Percentiles rank a stretch among this genome's conserved stretches.
Evolutionary conservation across 75 land plant genomes (phyloP).

Genomic region (Isoetes taiwanensis): DNA sequence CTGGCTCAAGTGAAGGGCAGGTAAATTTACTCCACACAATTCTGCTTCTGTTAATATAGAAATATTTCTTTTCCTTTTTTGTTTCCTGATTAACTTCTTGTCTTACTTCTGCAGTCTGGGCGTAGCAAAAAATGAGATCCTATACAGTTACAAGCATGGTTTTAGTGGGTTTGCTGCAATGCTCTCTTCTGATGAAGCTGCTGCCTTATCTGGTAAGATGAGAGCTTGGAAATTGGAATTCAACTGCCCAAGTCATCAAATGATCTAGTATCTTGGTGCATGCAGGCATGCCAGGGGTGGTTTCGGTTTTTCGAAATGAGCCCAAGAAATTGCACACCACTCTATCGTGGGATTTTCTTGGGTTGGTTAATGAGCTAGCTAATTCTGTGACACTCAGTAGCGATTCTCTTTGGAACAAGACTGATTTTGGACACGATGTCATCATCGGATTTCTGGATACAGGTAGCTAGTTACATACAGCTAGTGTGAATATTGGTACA

Average conservation of each 20-base stretch:
- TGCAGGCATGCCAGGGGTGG: neutral
- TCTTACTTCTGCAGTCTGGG: no score
- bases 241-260: no score
- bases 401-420: constrained; percentile 34
- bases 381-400: no score
- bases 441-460: constrained; percentile 79
- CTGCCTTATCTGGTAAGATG: constrained; percentile 18
- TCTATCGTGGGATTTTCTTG: constrained; percentile 1
- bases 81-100: no score
- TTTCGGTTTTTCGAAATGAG: neutral
- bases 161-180: constrained; percentile 49
- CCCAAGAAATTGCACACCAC: neutral
- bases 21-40: no score
- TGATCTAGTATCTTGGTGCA: no score
- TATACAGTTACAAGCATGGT: constrained; percentile 27
- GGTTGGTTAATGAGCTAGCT: neutral
- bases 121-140: no score
- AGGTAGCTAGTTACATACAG: constrained; percentile 31
- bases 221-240: no score
- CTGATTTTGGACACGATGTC: constrained; percentile 71
- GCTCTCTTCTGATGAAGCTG: constrained; percentile 26
- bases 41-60: no score
- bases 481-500: no score
- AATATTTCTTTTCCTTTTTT: no score
- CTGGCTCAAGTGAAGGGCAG: no score